A percentile compares a stretch with the other conserved stretches of the same genome.
These are phyloP conservation scores for Thermomucor indicae-seudaticae DNA, from an alignment of 371 early-diverging fungal species.

Conservation along the genomic window DNA sequence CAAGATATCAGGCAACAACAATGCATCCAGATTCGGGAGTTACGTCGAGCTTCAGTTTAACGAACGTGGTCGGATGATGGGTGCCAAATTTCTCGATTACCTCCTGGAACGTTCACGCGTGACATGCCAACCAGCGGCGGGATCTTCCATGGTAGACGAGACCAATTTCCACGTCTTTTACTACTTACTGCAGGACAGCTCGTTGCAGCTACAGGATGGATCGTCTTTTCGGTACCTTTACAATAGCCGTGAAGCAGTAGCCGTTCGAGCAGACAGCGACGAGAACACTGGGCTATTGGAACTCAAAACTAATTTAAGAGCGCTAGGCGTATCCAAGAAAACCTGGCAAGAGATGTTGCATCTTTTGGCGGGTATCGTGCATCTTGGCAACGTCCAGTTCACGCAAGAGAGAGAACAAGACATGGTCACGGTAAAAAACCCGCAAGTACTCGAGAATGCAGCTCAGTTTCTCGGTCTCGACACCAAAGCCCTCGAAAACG, in stretches of 20 bases:
- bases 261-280: not conserved
- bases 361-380: slow-evolving; percentile 81
- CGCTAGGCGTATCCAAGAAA: slow-evolving; percentile 72
- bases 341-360: slow-evolving; percentile 76
- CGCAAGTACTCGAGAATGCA: slow-evolving; percentile 61
- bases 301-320: slow-evolving; percentile 69
- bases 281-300: slow-evolving; percentile 29
- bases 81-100: slow-evolving; percentile 84
- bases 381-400: slow-evolving; percentile 85
- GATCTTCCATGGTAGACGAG: too few relatives aligned
- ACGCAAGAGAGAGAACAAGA: slow-evolving; percentile 48
- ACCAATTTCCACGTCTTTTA: slow-evolving; percentile 93
- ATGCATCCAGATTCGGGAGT: slow-evolving; percentile 84
- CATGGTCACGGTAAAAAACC: slow-evolving; percentile 63
- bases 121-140: slow-evolving; percentile 40
- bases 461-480: slow-evolving; percentile 84
- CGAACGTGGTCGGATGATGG: slow-evolving; percentile 80
- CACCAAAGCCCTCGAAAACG: slow-evolving; percentile 67
- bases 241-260: slow-evolving; percentile 6
- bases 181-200: slow-evolving; percentile 65
- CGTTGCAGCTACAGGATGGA: slow-evolving; percentile 18
- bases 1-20: slow-evolving; percentile 63
- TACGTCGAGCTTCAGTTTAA: slow-evolving; percentile 90
- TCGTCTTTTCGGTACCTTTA: slow-evolving; percentile 9
- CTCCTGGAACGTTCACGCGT: slow-evolving; percentile 82